Conservation (phyloP, 148 eudicot species). For the Spergularia marina region DNA sequence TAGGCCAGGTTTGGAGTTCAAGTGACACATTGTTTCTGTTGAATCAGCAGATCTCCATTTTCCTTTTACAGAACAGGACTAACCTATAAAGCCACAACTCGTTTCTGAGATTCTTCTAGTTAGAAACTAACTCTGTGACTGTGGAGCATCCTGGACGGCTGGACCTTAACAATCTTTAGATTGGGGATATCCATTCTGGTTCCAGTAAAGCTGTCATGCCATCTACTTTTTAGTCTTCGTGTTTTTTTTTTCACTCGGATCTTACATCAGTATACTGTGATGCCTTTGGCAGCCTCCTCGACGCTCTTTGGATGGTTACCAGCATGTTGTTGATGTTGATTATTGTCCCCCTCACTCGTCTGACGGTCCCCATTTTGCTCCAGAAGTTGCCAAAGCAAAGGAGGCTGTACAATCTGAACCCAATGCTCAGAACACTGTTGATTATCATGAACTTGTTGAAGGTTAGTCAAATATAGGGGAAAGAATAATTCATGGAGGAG, state of each 20-base stretch:
- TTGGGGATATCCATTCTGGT: background rate
- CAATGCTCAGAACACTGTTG: constrained; percentile 52
- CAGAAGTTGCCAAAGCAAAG: constrained; percentile 88
- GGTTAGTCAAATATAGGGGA: constrained; percentile 38
- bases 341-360: constrained; percentile 73
- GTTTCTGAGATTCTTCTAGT: background rate
- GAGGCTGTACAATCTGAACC: constrained; percentile 83
- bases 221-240: background rate
- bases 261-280: background rate
- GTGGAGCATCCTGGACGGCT: background rate
- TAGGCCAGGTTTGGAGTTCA: too few relatives aligned
- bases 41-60: background rate
- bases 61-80: background rate
- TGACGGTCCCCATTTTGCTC: constrained; percentile 70
- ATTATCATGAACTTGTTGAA: constrained; percentile 94
- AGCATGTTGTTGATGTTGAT: constrained; percentile 89
- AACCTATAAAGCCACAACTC: background rate
- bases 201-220: background rate
- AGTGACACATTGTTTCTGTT: too few relatives aligned
- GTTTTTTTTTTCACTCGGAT: background rate
- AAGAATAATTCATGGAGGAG: background rate
- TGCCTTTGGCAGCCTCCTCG: constrained; percentile 61
- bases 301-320: constrained; percentile 84
- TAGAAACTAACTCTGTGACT: background rate
- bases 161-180: background rate